phyloP scores from a whole-genome alignment of 345 rosid species.

The Dipteronia dyeriana region DNA sequence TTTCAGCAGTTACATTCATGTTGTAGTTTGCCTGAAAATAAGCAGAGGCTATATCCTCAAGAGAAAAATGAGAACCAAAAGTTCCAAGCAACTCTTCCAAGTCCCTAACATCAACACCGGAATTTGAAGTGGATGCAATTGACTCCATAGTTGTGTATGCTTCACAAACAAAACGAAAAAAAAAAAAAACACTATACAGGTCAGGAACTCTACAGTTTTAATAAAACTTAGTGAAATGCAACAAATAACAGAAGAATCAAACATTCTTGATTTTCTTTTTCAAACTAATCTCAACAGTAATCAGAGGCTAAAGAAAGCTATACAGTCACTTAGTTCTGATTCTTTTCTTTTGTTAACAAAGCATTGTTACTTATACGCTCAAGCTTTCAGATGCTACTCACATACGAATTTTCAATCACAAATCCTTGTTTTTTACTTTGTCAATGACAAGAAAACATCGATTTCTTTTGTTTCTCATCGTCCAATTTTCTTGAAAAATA shows the following conservation, averaged over 20 bases:
- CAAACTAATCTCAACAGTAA: not conserved
- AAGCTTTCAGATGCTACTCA: not conserved
- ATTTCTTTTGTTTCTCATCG: not conserved
- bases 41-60: conserved; percentile 50
- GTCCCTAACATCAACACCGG: conserved; percentile 33
- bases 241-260: not conserved
- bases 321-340: not conserved
- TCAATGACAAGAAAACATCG: not conserved
- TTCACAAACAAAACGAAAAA: conserved; percentile 1
- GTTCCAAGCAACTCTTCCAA: conserved; percentile 44
- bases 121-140: conserved; percentile 22
- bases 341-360: not conserved
- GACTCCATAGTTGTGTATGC: conserved; percentile 30
- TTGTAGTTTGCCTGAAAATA: conserved; percentile 39
- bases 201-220: not conserved
- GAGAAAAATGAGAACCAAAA: conserved; percentile 49
- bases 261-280: not conserved
- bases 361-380: not conserved
- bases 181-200: not conserved
- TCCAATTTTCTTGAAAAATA: not conserved
- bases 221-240: not conserved
- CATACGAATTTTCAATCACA: not conserved
- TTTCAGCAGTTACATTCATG: conserved; percentile 39
- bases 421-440: not conserved
- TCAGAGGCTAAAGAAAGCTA: not conserved